phyloP scores from a whole-genome alignment of 1,284 basidiomycete species.

The Microbotryum violaceum region DNA sequence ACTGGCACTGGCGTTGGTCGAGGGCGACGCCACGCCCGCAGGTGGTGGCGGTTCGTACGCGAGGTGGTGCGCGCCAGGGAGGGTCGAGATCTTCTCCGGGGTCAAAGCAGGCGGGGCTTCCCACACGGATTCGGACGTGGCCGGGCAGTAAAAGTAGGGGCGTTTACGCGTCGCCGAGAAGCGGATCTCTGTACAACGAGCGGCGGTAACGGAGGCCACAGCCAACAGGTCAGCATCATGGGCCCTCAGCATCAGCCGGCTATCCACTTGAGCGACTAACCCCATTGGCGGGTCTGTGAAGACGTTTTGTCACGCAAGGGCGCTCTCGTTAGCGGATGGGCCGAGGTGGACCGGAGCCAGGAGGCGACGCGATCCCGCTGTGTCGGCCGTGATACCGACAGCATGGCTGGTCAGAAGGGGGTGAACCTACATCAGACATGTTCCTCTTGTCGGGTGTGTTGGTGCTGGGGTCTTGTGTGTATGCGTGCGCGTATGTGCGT shows the following conservation, averaged over 20 bases:
- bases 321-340: not conserved
- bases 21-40: not conserved
- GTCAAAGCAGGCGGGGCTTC: constrained; percentile 63
- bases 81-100: constrained; percentile 52
- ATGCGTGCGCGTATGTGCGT: too few relatives aligned
- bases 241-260: not conserved
- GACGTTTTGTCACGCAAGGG: too few relatives aligned
- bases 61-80: constrained; percentile 60
- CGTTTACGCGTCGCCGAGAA: constrained; percentile 69
- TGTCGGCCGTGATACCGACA: too few relatives aligned
- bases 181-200: constrained; percentile 53
- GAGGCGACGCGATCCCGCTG: too few relatives aligned
- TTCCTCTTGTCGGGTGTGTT: too few relatives aligned
- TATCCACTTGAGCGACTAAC: not conserved
- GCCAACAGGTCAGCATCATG: constrained; percentile 7
- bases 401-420: too few relatives aligned
- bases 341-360: too few relatives aligned
- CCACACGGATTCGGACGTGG: constrained; percentile 71
- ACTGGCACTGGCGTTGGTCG: not conserved
- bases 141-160: constrained; percentile 82
- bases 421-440: too few relatives aligned
- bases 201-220: not conserved
- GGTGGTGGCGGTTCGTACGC: constrained; percentile 42
- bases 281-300: not conserved
- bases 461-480: too few relatives aligned